phyloP scores from a whole-genome alignment of 2,329 filamentous ascomycete species.

The Elsinoe perseae region DNA sequence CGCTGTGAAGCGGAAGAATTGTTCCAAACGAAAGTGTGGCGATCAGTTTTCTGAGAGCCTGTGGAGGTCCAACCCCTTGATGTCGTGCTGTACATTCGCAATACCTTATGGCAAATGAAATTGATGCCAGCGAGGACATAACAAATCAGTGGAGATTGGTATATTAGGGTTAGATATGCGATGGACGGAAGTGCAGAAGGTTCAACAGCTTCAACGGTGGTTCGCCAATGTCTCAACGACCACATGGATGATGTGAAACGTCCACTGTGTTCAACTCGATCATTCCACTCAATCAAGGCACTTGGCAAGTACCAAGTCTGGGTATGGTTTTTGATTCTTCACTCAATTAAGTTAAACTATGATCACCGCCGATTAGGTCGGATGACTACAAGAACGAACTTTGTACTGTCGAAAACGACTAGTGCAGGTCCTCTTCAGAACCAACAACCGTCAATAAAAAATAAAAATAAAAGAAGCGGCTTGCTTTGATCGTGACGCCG shows the following conservation, averaged over 20 bases:
- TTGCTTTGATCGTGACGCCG: conserved; percentile 11
- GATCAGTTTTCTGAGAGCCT: no score
- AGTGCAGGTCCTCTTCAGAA: neutral
- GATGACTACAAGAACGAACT: conserved; percentile 9
- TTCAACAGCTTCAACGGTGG: neutral
- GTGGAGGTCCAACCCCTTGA: no score
- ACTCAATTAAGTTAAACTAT: conserved; percentile 8
- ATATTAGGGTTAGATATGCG: neutral
- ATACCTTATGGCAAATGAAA: neutral
- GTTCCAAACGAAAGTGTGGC: no score
- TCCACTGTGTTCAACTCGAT: neutral
- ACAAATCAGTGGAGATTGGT: neutral
- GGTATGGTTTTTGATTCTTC: conserved; percentile 8
- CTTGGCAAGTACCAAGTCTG: neutral
- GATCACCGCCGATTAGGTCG: conserved; percentile 8
- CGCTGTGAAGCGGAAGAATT: no score
- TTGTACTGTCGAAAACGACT: conserved; percentile 13
- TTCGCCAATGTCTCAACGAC: neutral
- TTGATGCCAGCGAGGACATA: neutral
- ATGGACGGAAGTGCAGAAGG: neutral
- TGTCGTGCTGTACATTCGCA: no score
- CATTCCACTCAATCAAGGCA: neutral
- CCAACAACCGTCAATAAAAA: conserved; percentile 8
- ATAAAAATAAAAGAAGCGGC: neutral
- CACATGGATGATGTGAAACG: neutral